Conservation (phyloP, 2,329 filamentous ascomycete genomes). For the Bertia moriformis region DNA sequence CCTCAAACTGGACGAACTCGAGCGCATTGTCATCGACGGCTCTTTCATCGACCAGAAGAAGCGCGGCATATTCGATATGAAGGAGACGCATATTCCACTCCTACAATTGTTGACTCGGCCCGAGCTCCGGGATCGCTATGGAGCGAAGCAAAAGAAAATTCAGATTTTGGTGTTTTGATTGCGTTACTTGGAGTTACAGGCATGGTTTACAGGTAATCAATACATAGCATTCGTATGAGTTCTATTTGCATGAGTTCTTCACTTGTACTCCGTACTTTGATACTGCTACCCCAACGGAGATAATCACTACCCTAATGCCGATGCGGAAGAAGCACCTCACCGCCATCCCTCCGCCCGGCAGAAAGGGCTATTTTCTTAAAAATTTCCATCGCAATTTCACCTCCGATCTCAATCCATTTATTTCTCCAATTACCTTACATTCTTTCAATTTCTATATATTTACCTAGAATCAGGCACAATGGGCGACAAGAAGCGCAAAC, state of each 20-base stretch:
- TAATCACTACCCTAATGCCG: no score
- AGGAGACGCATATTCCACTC: conserved; percentile 73
- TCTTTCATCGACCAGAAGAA: conserved; percentile 93
- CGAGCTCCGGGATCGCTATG: conserved; percentile 60
- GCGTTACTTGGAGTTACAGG: no score
- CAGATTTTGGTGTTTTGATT: conserved; percentile 46
- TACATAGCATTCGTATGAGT: no score
- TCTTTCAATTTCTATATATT: background rate
- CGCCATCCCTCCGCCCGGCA: no score
- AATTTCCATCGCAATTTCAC: background rate
- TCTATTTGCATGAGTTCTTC: no score
- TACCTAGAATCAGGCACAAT: background rate
- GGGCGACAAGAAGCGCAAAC: conserved; percentile 1
- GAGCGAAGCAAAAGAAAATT: conserved; percentile 34
- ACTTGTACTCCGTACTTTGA: no score
- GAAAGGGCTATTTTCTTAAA: no score
- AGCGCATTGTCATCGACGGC: conserved; percentile 75
- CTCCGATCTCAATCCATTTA: background rate
- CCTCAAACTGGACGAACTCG: conserved; percentile 55
- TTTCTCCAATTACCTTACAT: background rate
- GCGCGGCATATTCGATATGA: conserved; percentile 86
- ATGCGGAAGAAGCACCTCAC: no score
- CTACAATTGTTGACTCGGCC: conserved; percentile 57
- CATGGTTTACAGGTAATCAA: no score
- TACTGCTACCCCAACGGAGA: no score